These are phyloP conservation scores for Scutellaria galericulata DNA, from an alignment of 257 asterid genomes.

Conservation along the genomic window DNA sequence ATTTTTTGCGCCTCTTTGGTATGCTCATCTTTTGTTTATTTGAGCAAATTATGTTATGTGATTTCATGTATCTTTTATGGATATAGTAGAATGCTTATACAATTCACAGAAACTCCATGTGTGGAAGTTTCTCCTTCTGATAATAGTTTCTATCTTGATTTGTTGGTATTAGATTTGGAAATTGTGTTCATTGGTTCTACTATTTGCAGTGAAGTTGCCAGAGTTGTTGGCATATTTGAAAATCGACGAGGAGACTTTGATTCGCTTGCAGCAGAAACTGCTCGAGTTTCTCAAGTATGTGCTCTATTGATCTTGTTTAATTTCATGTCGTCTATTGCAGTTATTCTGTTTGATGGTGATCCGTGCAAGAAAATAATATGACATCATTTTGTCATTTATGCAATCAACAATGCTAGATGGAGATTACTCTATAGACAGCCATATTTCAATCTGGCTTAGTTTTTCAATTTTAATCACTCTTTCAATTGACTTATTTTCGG, in stretches of 20 bases:
- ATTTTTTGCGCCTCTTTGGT: conserved; percentile 96
- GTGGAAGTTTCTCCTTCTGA: conserved; percentile 17
- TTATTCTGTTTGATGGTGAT: not conserved
- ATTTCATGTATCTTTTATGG: not conserved
- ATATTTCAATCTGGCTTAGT: not conserved
- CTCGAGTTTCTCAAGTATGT: conserved; percentile 80
- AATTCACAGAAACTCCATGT: not conserved
- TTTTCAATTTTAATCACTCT: not conserved
- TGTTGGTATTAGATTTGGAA: conserved; percentile 20
- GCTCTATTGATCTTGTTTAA: conserved; percentile 28
- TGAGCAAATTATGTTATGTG: not conserved
- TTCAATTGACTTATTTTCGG: no score
- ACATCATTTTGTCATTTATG: not conserved
- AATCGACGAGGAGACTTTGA: conserved; percentile 78
- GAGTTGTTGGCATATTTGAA: conserved; percentile 70
- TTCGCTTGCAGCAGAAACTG: conserved; percentile 79
- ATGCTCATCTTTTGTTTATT: conserved; percentile 34
- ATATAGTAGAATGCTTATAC: not conserved
- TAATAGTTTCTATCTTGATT: conserved; percentile 4
- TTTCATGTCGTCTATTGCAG: conserved; percentile 1
- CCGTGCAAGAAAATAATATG: conserved; percentile 7
- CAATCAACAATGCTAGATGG: not conserved
- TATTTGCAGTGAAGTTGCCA: conserved; percentile 87
- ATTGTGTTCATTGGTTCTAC: conserved; percentile 32
- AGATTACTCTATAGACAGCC: not conserved